Evolutionary conservation across 768 basidiomycete genomes (phyloP).

Genomic region (Mycena kentingensis): DNA sequence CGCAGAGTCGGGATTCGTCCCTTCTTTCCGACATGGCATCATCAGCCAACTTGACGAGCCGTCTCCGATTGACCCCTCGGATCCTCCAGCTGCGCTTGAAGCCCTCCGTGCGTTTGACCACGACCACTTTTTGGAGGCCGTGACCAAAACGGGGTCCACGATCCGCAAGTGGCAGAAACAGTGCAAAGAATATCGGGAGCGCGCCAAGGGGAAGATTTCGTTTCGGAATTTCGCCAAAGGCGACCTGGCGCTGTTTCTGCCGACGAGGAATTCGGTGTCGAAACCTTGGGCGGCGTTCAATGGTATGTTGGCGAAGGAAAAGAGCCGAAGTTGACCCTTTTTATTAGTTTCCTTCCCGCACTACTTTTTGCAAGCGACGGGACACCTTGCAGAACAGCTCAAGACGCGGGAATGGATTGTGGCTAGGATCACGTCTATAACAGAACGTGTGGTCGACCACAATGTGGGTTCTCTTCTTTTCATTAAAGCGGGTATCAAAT

Average conservation of each 20-base stretch:
- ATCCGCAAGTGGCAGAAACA: conserved; percentile 98
- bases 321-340: conserved; percentile 40
- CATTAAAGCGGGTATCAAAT: conserved; percentile 3
- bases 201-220: conserved; percentile 95
- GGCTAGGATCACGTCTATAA: conserved; percentile 85
- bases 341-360: conserved; percentile 89
- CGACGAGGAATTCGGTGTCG: conserved; percentile 89
- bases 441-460: conserved; percentile 81
- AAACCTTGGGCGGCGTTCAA: conserved; percentile 99
- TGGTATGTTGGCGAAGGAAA: conserved; percentile 49
- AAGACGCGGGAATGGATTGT: conserved; percentile 95
- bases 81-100: conserved; percentile 70
- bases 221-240: conserved; percentile 95
- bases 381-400: conserved; percentile 84
- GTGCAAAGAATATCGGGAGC: conserved; percentile 92
- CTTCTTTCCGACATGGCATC: conserved; percentile 55
- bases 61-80: conserved; percentile 75
- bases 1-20: conserved; percentile 52
- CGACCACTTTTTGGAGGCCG: conserved; percentile 80
- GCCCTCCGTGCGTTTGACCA: conserved; percentile 76
- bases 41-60: conserved; percentile 61
- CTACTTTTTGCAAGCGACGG: conserved; percentile 91
- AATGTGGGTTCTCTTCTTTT: conserved; percentile 50
- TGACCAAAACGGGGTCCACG: conserved; percentile 79
- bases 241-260: conserved; percentile 93